Evolutionary conservation across 2,329 filamentous ascomycete species (phyloP).

Genomic region (Orbilia brochopaga): DNA sequence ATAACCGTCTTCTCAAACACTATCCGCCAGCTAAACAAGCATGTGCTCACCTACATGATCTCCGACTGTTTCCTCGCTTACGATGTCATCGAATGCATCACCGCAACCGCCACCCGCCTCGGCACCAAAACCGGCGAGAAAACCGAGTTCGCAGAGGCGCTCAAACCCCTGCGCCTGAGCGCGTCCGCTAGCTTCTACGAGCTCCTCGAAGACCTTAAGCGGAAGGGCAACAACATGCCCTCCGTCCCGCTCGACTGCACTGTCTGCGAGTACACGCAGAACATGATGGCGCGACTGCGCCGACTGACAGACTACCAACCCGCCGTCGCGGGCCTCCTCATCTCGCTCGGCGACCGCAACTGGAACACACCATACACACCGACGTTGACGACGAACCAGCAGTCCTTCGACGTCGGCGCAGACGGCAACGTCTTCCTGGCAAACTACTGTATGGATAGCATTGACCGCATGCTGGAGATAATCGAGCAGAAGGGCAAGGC

Average conservation of each 20-base stretch:
- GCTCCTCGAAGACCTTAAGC: conserved; percentile 80
- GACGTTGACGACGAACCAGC: conserved; percentile 65
- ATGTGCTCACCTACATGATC: conserved; percentile 82
- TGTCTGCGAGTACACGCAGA: conserved; percentile 75
- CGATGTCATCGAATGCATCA: conserved; percentile 90
- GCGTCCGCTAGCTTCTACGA: conserved; percentile 84
- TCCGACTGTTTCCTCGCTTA: conserved; percentile 96
- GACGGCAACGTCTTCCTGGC: conserved; percentile 87
- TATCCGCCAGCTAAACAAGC: conserved; percentile 82
- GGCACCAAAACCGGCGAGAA: conserved; percentile 87
- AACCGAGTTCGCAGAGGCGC: conserved; percentile 76
- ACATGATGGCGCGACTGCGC: conserved; percentile 84
- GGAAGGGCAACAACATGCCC: conserved; percentile 70
- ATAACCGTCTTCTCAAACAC: conserved; percentile 84
- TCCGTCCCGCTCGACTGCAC: conserved; percentile 78
- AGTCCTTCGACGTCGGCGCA: conserved; percentile 83
- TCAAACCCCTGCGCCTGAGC: conserved; percentile 89
- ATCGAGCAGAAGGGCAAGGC: conserved; percentile 76
- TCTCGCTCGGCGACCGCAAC: conserved; percentile 88
- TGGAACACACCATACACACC: conserved; percentile 70
- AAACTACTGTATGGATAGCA: conserved; percentile 86
- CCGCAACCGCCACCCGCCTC: conserved; percentile 76
- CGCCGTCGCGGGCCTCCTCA: conserved; percentile 86
- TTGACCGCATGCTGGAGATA: conserved; percentile 77
- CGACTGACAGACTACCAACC: conserved; percentile 85